phyloP scores from a whole-genome alignment of 2,329 filamentous ascomycete species.

The Cytospora leucostoma region DNA sequence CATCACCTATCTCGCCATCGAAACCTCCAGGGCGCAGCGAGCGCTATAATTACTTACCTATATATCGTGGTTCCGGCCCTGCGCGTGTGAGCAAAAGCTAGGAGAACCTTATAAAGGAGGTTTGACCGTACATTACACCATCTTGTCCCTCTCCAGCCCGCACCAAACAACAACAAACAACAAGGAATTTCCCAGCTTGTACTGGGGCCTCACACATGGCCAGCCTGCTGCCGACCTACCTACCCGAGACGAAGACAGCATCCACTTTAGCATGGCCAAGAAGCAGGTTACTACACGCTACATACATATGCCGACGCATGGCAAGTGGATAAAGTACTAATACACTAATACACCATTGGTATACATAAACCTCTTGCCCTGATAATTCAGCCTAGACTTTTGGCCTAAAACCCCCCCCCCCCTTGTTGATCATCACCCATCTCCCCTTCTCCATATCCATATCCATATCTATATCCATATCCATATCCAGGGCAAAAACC shows the following conservation, averaged over 20 bases:
- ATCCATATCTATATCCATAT: background rate
- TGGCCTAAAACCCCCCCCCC: too few species aligned
- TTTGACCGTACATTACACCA: background rate
- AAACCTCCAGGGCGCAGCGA: too few species aligned
- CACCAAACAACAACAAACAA: background rate
- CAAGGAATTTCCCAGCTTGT: too few species aligned
- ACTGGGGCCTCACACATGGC: background rate
- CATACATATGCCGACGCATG: background rate
- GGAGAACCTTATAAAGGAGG: background rate
- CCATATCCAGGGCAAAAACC: too few species aligned
- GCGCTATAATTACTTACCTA: background rate
- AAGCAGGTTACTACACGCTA: background rate
- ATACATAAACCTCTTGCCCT: background rate
- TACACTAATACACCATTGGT: too few species aligned
- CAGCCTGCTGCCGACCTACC: background rate
- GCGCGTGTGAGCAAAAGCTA: background rate
- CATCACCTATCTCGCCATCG: too few species aligned
- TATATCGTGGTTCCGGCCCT: background rate
- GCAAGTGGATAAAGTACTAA: background rate
- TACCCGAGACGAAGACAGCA: background rate
- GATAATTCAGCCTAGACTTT: slow-evolving; percentile 11
- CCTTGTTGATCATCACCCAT: background rate
- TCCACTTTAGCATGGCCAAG: background rate
- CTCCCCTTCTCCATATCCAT: background rate
- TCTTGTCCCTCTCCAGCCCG: background rate